Evolutionary conservation across 2,329 filamentous ascomycete species (phyloP).

Genomic region (Aspergillus jensenii): DNA sequence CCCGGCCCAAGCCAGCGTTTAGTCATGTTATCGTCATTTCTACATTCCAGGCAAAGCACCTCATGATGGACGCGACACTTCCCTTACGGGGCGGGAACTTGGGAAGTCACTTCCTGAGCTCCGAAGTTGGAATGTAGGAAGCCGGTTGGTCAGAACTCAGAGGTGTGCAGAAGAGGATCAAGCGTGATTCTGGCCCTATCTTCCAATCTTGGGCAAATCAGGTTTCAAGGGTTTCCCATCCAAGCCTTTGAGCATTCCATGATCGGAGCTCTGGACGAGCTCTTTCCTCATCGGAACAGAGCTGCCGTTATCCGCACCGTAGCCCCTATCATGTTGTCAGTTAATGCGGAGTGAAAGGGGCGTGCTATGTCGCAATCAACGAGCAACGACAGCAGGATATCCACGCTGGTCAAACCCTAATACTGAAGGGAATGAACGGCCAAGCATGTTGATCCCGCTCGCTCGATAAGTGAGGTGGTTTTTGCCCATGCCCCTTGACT

Average conservation of each 20-base stretch:
- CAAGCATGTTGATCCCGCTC: slow-evolving; percentile 11
- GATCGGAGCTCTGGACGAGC: not conserved
- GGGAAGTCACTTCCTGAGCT: not conserved
- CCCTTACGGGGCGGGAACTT: not conserved
- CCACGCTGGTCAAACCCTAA: not conserved
- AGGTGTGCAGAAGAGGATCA: not conserved
- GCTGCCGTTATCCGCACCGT: not conserved
- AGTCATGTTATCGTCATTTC: slow-evolving; percentile 1
- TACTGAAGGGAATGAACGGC: not conserved
- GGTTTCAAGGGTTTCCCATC: not conserved
- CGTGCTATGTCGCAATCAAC: not conserved
- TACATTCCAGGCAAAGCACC: slow-evolving; percentile 6
- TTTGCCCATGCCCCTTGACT: slow-evolving; percentile 6
- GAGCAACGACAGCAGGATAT: not conserved
- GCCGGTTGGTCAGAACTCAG: not conserved
- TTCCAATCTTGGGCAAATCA: not conserved
- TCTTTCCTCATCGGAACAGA: not conserved
- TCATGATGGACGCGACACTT: not conserved
- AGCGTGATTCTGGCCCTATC: not conserved
- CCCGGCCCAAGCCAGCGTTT: not conserved
- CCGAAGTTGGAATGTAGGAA: slow-evolving; percentile 7
- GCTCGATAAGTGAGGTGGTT: slow-evolving; percentile 8
- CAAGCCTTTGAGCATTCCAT: slow-evolving; percentile 5
- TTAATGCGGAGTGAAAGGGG: not conserved
- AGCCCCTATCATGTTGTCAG: not conserved